phyloP scores from a whole-genome alignment of 1,284 basidiomycete genomes.

The Pyrrhoderma lamaoense region DNA sequence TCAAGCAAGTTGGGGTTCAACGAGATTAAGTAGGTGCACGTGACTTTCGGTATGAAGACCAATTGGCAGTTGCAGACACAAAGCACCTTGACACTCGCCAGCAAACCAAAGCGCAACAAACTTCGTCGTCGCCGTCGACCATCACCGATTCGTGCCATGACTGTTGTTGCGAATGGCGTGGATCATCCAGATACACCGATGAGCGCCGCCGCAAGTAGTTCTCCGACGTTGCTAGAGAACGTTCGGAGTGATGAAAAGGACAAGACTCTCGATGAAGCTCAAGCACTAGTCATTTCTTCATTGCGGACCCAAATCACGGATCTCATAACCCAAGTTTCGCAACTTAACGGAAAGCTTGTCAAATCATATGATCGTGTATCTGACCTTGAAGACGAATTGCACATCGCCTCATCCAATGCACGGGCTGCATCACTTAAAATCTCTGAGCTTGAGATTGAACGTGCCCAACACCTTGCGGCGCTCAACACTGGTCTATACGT shows the following conservation, averaged over 20 bases:
- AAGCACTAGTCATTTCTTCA: conserved; percentile 69
- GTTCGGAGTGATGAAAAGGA: not conserved
- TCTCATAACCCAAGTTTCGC: conserved; percentile 81
- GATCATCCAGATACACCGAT: not conserved
- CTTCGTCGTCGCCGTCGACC: conserved; percentile 16
- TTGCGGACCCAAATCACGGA: conserved; percentile 79
- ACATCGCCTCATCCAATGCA: conserved; percentile 52
- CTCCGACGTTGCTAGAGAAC: conserved; percentile 12
- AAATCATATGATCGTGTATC: conserved; percentile 87
- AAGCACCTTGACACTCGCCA: conserved; percentile 13
- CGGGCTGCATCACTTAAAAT: conserved; percentile 57
- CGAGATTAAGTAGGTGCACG: not conserved
- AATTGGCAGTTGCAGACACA: conserved; percentile 5
- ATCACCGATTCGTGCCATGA: conserved; percentile 11
- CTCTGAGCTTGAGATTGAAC: conserved; percentile 65
- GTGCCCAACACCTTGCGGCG: conserved; percentile 70
- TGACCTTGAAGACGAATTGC: conserved; percentile 87
- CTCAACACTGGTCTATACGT: conserved; percentile 87
- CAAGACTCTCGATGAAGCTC: conserved; percentile 40
- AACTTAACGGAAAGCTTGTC: conserved; percentile 90
- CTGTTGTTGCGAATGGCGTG: conserved; percentile 10
- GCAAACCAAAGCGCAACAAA: conserved; percentile 16
- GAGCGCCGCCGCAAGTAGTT: conserved; percentile 9
- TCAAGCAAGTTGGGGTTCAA: not conserved
- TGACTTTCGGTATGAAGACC: not conserved